Conservation (phyloP, 306 rosid genomes). For the Pterocarpus santalinus region DNA sequence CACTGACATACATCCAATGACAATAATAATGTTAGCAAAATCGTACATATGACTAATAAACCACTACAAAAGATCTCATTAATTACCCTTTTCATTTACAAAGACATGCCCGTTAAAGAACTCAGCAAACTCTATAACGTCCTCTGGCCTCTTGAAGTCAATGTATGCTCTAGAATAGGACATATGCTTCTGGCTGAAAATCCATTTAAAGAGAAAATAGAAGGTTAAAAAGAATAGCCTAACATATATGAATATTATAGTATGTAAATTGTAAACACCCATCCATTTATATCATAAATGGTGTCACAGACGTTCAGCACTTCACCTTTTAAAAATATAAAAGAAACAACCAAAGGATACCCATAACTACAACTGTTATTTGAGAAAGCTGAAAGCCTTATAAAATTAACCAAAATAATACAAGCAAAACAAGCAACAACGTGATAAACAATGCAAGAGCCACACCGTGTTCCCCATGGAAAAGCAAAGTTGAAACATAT, state of each 20-base stretch:
- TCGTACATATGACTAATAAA: conserved; percentile 35
- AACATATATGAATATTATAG: neutral
- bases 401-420: neutral
- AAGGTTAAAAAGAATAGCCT: conserved; percentile 10
- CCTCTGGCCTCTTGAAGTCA: conserved; percentile 77
- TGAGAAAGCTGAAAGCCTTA: neutral
- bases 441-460: neutral
- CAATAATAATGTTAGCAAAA: conserved; percentile 8
- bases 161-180: conserved; percentile 81
- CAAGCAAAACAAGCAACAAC: neutral
- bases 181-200: conserved; percentile 67
- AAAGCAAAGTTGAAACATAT: conserved; percentile 18
- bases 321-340: neutral
- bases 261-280: neutral
- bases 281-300: neutral
- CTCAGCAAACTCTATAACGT: conserved; percentile 78
- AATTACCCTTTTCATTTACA: conserved; percentile 79
- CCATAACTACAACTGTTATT: neutral
- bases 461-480: neutral
- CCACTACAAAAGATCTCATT: conserved; percentile 40
- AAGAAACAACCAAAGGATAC: neutral
- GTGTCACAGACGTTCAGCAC: neutral
- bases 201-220: conserved; percentile 34
- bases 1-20: conserved; percentile 6
- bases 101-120: conserved; percentile 73